Evolutionary conservation across 441 rosid genomes (phyloP), one percentile per base, ranked within the genome.

Genomic region (Manihot esculenta): DNA sequence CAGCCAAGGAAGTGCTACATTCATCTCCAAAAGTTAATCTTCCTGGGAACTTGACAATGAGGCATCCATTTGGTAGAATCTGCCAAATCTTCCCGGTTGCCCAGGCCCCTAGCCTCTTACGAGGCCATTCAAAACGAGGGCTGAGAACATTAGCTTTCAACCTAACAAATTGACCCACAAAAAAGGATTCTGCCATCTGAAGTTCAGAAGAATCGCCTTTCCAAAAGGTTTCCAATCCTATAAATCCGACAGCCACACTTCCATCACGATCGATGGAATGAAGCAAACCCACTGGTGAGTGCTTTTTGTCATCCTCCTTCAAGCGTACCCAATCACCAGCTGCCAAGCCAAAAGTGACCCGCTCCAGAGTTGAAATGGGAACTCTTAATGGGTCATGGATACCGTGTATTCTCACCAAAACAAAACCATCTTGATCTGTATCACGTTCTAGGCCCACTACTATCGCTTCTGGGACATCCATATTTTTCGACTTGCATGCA

Each of bases 311-410:
- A 69, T 84, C 89, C 58, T 86, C 77, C 92, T 89, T 90, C 75
- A 92, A 76, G 55, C 88, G 87, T 20, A 92, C 93, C 97, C 97
- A 94, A 76, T 94, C 94, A 44, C 99, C 99, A 51, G 84, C 87
- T 26, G 97, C 89, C 72, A 94, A 81, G 71, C 95, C 97, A n/a
- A 64, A 73, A n/a, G 86, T 86, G 59, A 90, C 90, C 62, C 97
- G 84, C 72, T 94, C 99, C 56, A 94, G 79, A 14, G 84, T 82
- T 15, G 91, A 85, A 56, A 80, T 71, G 10, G 85, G 87, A 66
- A 90, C 91, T 82, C 92, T 86, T 71, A 92, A 67, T 0, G 96
- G 97, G 72, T 89, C 90, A 76, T 85, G 94, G 58, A 90, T 80
- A 54, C 99, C 88, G 17, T 75, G 91, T 69, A 94, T 84, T 74